Evolutionary conservation across 768 basidiomycete genomes (phyloP).

Genomic region (Leccinum truebloodii): DNA sequence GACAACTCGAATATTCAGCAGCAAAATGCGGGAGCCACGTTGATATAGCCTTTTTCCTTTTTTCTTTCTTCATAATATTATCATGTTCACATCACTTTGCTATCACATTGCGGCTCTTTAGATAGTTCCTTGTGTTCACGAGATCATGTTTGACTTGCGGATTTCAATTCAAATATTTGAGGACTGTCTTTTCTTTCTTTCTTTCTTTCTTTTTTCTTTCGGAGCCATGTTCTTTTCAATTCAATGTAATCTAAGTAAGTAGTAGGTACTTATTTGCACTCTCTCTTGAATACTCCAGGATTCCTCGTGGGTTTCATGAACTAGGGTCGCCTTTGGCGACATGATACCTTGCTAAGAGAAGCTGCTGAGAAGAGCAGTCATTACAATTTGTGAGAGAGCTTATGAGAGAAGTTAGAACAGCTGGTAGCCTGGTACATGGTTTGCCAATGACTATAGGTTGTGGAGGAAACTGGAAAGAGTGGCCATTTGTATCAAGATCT

Average conservation of each 20-base stretch:
- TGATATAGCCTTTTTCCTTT: constrained; percentile 42
- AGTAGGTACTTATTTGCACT: constrained; percentile 10
- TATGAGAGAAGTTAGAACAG: too few species aligned
- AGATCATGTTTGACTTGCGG: constrained; percentile 4
- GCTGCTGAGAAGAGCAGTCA: too few species aligned
- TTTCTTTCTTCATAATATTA: neutral
- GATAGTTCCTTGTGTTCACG: neutral
- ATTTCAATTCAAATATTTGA: constrained; percentile 12
- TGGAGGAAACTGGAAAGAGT: too few species aligned
- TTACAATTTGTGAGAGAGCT: too few species aligned
- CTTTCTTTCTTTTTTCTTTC: constrained; percentile 1
- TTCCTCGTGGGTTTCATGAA: neutral
- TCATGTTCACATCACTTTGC: neutral
- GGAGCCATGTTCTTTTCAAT: constrained; percentile 6
- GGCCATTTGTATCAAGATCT: too few species aligned
- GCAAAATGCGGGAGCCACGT: constrained; percentile 45
- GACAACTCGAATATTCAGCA: constrained; percentile 34
- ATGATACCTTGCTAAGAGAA: too few species aligned
- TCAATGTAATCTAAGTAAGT: constrained; percentile 30
- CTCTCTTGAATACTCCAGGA: constrained; percentile 18
- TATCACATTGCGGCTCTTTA: constrained; percentile 5
- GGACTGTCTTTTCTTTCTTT: constrained; percentile 4
- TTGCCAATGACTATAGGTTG: too few species aligned
- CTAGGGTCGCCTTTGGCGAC: too few species aligned
- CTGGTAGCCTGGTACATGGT: too few species aligned